Evolutionary conservation across 2,329 filamentous ascomycete genomes (phyloP).

Genomic region (Fusarium foetens): DNA sequence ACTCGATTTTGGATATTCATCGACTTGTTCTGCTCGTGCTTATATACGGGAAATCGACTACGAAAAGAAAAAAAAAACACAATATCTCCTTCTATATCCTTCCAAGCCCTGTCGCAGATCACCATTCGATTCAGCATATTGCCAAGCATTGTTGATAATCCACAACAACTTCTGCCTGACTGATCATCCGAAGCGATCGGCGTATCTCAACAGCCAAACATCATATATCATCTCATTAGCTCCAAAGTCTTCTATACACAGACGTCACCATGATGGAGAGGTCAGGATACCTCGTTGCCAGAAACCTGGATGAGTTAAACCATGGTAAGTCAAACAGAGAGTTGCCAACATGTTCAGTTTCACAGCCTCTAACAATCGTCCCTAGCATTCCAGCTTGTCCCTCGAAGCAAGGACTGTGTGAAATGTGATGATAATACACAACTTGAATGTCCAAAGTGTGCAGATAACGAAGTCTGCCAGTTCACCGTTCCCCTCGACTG

Average conservation of each 20-base stretch:
- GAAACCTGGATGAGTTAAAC: slow-evolving; percentile 47
- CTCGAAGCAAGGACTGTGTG: slow-evolving; percentile 57
- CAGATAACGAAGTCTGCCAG: slow-evolving; percentile 55
- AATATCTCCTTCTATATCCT: slow-evolving; percentile 5
- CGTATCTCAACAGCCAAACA: slow-evolving; percentile 22
- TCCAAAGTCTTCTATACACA: not conserved
- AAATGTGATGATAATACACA: slow-evolving; percentile 56
- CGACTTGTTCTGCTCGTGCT: not conserved
- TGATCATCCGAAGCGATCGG: slow-evolving; percentile 43
- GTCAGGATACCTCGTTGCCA: slow-evolving; percentile 36
- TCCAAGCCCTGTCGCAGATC: slow-evolving; percentile 21
- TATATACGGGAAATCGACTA: slow-evolving; percentile 2
- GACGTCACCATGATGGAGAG: slow-evolving; percentile 41
- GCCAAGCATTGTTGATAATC: slow-evolving; percentile 27
- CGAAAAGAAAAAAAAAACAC: not conserved
- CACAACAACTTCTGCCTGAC: slow-evolving; percentile 19
- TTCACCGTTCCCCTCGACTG: slow-evolving; percentile 59
- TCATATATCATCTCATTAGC: slow-evolving; percentile 12
- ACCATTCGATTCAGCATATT: slow-evolving; percentile 12
- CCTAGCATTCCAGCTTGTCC: slow-evolving; percentile 50
- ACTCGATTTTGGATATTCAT: slow-evolving; percentile 14
- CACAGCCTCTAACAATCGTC: slow-evolving; percentile 16
- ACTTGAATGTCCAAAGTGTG: slow-evolving; percentile 59
- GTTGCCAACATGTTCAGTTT: not conserved
- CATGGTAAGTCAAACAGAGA: slow-evolving; percentile 42